Percentiles rank a stretch among this genome's conserved stretches.
These are phyloP conservation scores for Suillus ampliporus DNA, from an alignment of 768 basidiomycete species.

Conservation along the genomic window DNA sequence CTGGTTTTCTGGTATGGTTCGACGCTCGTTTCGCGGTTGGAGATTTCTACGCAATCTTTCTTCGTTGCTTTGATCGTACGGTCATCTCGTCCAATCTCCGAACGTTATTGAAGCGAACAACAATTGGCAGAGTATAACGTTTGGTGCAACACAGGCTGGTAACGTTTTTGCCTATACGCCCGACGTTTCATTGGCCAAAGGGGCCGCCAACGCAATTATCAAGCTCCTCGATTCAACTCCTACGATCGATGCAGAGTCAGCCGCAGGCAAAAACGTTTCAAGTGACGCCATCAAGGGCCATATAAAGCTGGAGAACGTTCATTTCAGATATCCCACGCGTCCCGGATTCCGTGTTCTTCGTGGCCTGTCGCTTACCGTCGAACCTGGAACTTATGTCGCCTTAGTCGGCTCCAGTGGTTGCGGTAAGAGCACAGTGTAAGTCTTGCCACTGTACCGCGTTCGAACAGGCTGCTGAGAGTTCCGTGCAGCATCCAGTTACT, in stretches of 20 bases:
- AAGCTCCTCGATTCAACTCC: slow-evolving; percentile 74
- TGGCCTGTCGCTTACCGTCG: slow-evolving; percentile 69
- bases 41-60: slow-evolving; percentile 68
- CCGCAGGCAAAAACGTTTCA: slow-evolving; percentile 60
- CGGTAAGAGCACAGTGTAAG: slow-evolving; percentile 82
- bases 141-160: slow-evolving; percentile 86
- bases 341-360: slow-evolving; percentile 84
- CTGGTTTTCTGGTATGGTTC: slow-evolving; percentile 84
- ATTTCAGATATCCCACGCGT: slow-evolving; percentile 91
- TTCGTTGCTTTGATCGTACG: slow-evolving; percentile 84
- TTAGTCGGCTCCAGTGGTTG: slow-evolving; percentile 83
- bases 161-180: slow-evolving; percentile 86
- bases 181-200: slow-evolving; percentile 83
- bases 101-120: not conserved
- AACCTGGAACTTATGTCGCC: slow-evolving; percentile 82
- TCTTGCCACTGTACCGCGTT: slow-evolving; percentile 13
- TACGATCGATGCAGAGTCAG: slow-evolving; percentile 81
- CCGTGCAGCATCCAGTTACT: slow-evolving; percentile 70
- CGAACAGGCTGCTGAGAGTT: slow-evolving; percentile 6
- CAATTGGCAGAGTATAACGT: slow-evolving; percentile 63
- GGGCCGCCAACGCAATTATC: slow-evolving; percentile 77
- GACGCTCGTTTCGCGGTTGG: slow-evolving; percentile 56
- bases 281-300: slow-evolving; percentile 59
- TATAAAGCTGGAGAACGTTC: slow-evolving; percentile 78
- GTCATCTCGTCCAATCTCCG: not conserved